A percentile compares a stretch with the other conserved stretches of the same genome.
These are phyloP conservation scores for Penicillium sp. DNA, from an alignment of 2,329 filamentous ascomycete species.

Conservation along the genomic window DNA sequence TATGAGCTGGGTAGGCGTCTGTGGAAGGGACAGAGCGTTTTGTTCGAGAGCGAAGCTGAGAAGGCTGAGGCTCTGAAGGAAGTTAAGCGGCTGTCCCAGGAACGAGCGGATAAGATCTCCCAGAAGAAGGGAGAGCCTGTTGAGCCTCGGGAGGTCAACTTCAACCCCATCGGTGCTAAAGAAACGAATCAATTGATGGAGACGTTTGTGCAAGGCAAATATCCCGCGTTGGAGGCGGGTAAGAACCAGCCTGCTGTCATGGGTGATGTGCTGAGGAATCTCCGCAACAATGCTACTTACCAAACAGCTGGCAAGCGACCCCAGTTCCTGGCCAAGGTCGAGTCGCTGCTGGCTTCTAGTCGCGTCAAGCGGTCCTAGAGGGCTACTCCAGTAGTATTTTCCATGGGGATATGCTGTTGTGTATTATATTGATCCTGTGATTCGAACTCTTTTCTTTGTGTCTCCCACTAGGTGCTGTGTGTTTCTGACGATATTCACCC, in stretches of 20 bases:
- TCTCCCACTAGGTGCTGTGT: constrained; percentile 4
- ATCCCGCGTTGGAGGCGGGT: constrained; percentile 24
- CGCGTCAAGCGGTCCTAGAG: constrained; percentile 30
- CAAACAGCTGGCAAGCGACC: constrained; percentile 37
- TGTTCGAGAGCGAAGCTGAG: constrained; percentile 41
- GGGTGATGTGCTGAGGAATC: constrained; percentile 36
- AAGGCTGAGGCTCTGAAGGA: constrained; percentile 37
- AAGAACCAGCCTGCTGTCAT: constrained; percentile 31
- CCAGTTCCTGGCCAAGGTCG: constrained; percentile 41
- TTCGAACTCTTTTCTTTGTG: not conserved
- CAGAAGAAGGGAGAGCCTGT: constrained; percentile 41
- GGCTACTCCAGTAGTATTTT: not conserved
- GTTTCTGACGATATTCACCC: not conserved
- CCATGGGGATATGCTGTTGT: constrained; percentile 6
- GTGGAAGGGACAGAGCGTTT: constrained; percentile 39
- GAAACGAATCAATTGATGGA: constrained; percentile 33
- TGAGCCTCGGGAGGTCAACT: constrained; percentile 34
- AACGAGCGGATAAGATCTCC: constrained; percentile 36
- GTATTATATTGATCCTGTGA: constrained; percentile 22
- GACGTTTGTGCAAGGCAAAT: constrained; percentile 37
- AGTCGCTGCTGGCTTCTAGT: constrained; percentile 35
- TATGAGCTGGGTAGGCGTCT: constrained; percentile 41
- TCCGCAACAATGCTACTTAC: constrained; percentile 46
- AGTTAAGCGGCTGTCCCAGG: constrained; percentile 36
- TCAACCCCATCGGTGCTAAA: constrained; percentile 28